Base-by-base conservation (phyloP, 352 stramenopile genomes). In the Globisporangium acanthophoron region DNA sequence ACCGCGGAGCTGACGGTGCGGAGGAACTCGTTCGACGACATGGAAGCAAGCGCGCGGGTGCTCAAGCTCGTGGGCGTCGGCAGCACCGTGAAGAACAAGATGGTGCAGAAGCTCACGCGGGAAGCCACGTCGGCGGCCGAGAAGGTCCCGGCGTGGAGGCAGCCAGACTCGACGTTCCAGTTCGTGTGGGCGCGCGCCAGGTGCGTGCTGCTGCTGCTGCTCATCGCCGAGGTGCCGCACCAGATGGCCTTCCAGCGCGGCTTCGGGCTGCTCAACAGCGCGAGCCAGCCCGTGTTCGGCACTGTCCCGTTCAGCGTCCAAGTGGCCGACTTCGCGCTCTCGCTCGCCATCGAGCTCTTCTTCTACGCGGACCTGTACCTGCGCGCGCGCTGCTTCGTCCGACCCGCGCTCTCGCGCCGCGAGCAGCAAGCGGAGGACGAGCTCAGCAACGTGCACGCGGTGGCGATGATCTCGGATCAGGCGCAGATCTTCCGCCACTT, bases 351-450 rank as follows among this genome's bases (percentile, higher is more conserved):
- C 5, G 80, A 90, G 55, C 31, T 77, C 0, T 88, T 90, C 56
- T 90, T 88, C 58, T 76, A 81, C 21, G 49, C 58, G 0, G 78
- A 90, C 35, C 59, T 83, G 21, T 68, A 64, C 24, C 67, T 90
- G 3, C 71, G 74, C 0, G 63, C 66, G 1, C 54, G 67, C 0
- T 75, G 70, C 12, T 89, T 91, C 47, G 72, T 65, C 29, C 69
- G 76, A 0, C 47, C 71, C 16, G 67, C 66, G 8, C 61, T 56
- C 18, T 37, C 44, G 56, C 39, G 46, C 29, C 16, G 48, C 37
- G 49, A 61, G 54, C 39, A 56, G 18, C 21, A 71, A 18, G 27
- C 62, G 13, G 21, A 68, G 35, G 29, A 75, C 43, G 45, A 62
- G 46, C 11, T 35, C 61, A 29, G 13, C 61, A 50, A 68, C 43